Evolutionary conservation across 192 early-diverging fungal genomes (phyloP), one percentile per base, ranked within the genome.

Genomic region (Coemansia reversa): DNA sequence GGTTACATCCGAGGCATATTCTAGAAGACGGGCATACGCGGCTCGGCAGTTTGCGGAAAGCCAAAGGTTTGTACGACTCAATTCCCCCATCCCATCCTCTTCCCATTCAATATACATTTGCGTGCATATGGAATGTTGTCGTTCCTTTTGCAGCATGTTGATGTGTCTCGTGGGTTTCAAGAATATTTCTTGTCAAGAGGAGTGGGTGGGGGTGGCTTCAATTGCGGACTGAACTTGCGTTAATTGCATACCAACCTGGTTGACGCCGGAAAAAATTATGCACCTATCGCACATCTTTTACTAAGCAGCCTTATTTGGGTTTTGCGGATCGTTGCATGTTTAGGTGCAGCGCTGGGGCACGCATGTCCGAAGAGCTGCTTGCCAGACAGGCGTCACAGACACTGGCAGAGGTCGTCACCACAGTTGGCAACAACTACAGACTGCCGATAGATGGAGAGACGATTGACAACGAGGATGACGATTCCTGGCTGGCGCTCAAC

Each of bases 401-500:
- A 3, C 52, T 74, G 33, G 50, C 62, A 20, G 57, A 47, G 25
- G 25, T 35, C 27, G 39, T 62, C 58, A 30, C 58, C 14, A 35
- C 28, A 25, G 51, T 58, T 27, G 49, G 49, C 57, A 27, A 33
- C 39, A 48, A 28, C 24, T 3, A 39, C 14, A 22, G 23, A 29
- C 57, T 14, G 48, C 45, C 39, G 25, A 29, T 32, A 19, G 60
- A 24, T 25, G 63, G 56, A 25, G 60, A 42, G 56, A 30, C 39
- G 29, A 28, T 14, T 28, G 56, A 42, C 55, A 58, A 54, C 47
- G 72, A 80, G 45, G 76, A 79, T 1, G 78, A 81, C 30, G 78
- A 81, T 42, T 81, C 78, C 29, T 81, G 78, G 78, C 69, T 81
- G 23, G 63, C 66, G 33, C 63, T 81, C 33, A 51, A 69, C 49